Evolutionary conservation across 768 basidiomycete species (phyloP), one percentile per base, ranked within the genome.

Genomic region (Xerocomus spinulosus): DNA sequence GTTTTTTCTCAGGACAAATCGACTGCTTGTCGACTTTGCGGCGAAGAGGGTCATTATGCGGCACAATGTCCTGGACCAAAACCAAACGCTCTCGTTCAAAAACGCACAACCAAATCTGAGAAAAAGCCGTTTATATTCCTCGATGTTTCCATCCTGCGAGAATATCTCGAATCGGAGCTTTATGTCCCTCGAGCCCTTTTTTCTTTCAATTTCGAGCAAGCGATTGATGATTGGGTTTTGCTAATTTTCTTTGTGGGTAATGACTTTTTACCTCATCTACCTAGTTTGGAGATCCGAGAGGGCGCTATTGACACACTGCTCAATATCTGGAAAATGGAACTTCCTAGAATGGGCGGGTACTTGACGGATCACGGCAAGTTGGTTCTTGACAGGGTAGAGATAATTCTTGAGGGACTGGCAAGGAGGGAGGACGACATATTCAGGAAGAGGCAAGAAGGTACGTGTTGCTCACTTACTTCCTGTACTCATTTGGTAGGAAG

Each of bases 181-280:
- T 83, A 91, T 70, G 77, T 95, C 26, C 73, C 85, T n/a, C 71
- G 79, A 51, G 68, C 78, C 15, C 73, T 83, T 2, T 93, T 96
- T 72, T 82, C 85, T 26, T 97, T 95, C 79, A 82, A 88, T 60
- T 76, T 97, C 68, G 96, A 99, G 70, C 85, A 87, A 69, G 93
- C 96, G 30, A 89, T 99, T 69, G 96, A 99, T 79, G 96, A 99
- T 69, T 99, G 96, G 96, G 92, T 99, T 58, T 83, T 99, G 63
- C 81, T 99, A 62, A 98, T 98, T 58, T 99, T 99, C 83, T 97
- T 99, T 70, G 96, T 99, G 67, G 96, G 96, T 58, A 99, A 99
- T 74, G 97, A 75, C 94, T 99, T 79, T 44, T 78, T 99, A 59
- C 96, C 96, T 18, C 96, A 99, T 73, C 78, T 99, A 49, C 96